Percentiles rank a stretch among this genome's conserved stretches.
Conservation (phyloP, 1,139 yeast genomes). For the Suhomyces kunorum region DNA sequence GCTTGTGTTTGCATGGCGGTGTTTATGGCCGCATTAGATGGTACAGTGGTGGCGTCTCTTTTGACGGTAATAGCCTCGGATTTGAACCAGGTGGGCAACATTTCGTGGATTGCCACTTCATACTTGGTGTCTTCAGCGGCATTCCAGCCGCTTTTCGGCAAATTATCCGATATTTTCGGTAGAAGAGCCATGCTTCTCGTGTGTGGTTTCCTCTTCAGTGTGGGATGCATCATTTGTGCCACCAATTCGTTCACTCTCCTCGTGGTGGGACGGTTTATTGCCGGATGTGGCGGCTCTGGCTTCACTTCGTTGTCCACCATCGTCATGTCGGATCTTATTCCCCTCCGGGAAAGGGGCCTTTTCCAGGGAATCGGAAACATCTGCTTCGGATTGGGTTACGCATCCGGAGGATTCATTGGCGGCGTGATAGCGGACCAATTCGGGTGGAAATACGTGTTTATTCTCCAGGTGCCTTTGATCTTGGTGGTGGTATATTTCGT, state of each 20-base stretch:
- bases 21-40: constrained; percentile 46
- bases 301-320: constrained; percentile 53
- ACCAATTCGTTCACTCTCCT: constrained; percentile 46
- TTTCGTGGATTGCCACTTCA: constrained; percentile 52
- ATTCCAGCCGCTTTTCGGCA: constrained; percentile 76
- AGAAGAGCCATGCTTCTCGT: constrained; percentile 48
- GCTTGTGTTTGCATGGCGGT: constrained; percentile 40
- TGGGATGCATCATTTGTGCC: constrained; percentile 45
- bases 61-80: constrained; percentile 48
- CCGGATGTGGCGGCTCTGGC: constrained; percentile 63
- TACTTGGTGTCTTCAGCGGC: constrained; percentile 45
- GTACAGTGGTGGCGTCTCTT: constrained; percentile 47
- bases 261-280: constrained; percentile 57
- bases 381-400: constrained; percentile 68
- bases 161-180: constrained; percentile 83
- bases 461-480: constrained; percentile 64
- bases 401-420: constrained; percentile 66
- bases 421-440: constrained; percentile 68
- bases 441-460: constrained; percentile 76
- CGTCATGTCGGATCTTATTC: constrained; percentile 53
- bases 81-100: constrained; percentile 39
- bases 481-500: constrained; percentile 46
- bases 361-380: constrained; percentile 62
- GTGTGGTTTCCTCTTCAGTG: constrained; percentile 38
- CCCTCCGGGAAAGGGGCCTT: constrained; percentile 53